Conservation (phyloP, 2,329 filamentous ascomycete genomes). For the Colletotrichum karsti region DNA sequence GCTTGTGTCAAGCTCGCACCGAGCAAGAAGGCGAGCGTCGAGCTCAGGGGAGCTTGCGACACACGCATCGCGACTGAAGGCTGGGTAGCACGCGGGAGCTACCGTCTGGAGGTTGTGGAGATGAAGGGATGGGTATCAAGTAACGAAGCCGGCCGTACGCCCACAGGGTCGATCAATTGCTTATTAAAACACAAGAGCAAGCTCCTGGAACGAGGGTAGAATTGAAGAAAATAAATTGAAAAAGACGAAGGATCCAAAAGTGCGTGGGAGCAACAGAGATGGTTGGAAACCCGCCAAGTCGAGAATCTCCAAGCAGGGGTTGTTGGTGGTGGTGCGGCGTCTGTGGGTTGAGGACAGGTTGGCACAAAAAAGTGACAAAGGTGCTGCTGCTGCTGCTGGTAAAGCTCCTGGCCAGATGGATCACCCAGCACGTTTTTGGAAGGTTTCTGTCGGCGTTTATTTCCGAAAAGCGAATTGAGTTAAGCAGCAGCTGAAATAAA, state of each 20-base stretch:
- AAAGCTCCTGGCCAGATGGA: conserved; percentile 11
- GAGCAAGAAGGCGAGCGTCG: conserved; percentile 51
- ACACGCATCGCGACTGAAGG: conserved; percentile 51
- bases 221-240: conserved; percentile 8
- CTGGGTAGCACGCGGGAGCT: conserved; percentile 11
- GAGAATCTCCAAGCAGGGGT: conserved; percentile 21
- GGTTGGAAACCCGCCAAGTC: conserved; percentile 27
- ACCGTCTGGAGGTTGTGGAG: background rate
- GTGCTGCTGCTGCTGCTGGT: background rate
- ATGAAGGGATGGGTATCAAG: conserved; percentile 15
- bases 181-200: conserved; percentile 22
- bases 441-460: background rate
- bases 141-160: conserved; percentile 25
- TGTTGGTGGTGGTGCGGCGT: conserved; percentile 18
- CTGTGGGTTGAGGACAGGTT: conserved; percentile 37
- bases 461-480: background rate
- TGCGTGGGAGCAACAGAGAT: conserved; percentile 12
- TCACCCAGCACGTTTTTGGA: conserved; percentile 12
- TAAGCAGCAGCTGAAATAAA: background rate
- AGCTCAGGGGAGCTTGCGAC: conserved; percentile 31
- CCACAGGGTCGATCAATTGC: conserved; percentile 23
- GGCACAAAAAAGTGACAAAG: conserved; percentile 30
- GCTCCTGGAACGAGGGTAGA: conserved; percentile 21
- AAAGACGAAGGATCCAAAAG: conserved; percentile 16
- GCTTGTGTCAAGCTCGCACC: conserved; percentile 62